Conservation (phyloP, 2,329 filamentous ascomycete genomes). For the Microcera coccophila region DNA sequence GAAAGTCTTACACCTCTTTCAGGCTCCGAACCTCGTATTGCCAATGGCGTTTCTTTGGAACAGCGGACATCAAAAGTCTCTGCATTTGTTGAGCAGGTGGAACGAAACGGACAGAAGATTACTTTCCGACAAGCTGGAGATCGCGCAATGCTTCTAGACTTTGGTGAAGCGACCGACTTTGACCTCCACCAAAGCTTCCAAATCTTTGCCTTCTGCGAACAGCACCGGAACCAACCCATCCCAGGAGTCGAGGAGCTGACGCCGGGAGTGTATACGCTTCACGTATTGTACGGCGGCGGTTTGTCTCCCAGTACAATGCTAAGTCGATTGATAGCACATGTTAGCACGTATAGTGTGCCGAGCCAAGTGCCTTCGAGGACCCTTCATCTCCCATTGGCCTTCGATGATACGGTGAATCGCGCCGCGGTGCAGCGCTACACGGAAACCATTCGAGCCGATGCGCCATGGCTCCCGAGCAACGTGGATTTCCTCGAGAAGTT, state of each 20-base stretch:
- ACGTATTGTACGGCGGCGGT: slow-evolving; percentile 26
- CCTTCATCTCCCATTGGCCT: slow-evolving; percentile 36
- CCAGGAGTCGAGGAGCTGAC: slow-evolving; percentile 29
- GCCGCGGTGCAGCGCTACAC: slow-evolving; percentile 58
- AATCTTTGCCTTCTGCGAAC: slow-evolving; percentile 34
- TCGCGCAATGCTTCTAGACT: slow-evolving; percentile 33
- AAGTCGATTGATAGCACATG: slow-evolving; percentile 17
- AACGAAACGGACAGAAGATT: slow-evolving; percentile 14
- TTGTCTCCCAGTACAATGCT: slow-evolving; percentile 19
- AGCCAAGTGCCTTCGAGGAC: slow-evolving; percentile 27
- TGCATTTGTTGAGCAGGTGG: slow-evolving; percentile 15
- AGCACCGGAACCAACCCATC: slow-evolving; percentile 26
- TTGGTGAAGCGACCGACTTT: slow-evolving; percentile 28
- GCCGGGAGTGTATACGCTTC: slow-evolving; percentile 34
- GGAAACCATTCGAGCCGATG: slow-evolving; percentile 57
- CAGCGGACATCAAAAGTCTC: not conserved
- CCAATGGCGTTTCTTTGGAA: not conserved
- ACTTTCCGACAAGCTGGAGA: slow-evolving; percentile 32
- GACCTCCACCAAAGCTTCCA: slow-evolving; percentile 31
- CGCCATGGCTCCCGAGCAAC: slow-evolving; percentile 60
- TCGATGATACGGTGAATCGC: slow-evolving; percentile 37
- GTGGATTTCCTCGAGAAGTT: slow-evolving; percentile 47
- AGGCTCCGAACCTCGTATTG: rapidly evolving
- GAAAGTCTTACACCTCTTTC: slow-evolving; percentile 12
- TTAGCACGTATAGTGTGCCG: slow-evolving; percentile 21